Base-by-base conservation (phyloP, 2,329 filamentous ascomycete genomes). In the Penicillium sp. region DNA sequence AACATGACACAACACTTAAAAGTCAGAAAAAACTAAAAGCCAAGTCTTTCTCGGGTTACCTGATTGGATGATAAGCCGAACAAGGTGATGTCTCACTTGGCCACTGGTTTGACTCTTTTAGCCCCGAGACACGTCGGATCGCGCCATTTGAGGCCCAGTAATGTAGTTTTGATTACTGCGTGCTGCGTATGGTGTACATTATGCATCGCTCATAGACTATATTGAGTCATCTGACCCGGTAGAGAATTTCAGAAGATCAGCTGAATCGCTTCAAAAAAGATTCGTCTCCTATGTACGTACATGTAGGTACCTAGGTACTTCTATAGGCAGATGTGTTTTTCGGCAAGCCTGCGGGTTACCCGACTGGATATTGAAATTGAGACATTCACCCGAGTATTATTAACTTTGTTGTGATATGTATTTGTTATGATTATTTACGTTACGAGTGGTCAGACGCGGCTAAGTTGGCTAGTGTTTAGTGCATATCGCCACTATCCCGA, bases 221-320 rank as follows among this genome's bases (percentile, higher is more conserved):
- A n/a, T n/a, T 45, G 29, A 34, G 16, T 30, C 8, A 35, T 32
- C 23, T 30, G n/a, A n/a, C n/a, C n/a, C n/a, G n/a, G n/a, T n/a
- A n/a, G 8, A 26, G 13, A 7, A 43, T 14, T 26, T 26, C 19
- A 9, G 6, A 4, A 16, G 13, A 19, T 26, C 14, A 19, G 34
- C 43, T 35, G n/a, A 29, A 27, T 9, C 11, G 34, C 29, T 42
- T 35, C 13, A 18, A 51, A 34, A 23, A 30, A 49, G 48, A 53
- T 51, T 57, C 58, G 58, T 63, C 57, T 41, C 47, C 58, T 23
- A 23, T 23, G 23, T 23, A 23, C 23, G 23, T 23, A 5, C 23
- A 23, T 23, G 23, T 23, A 23, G 23, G 23, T 23, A 23, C 23
- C n/a, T n/a, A n/a, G n/a, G n/a, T n/a, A n/a, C n/a, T n/a, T n/a